Evolutionary conservation across 768 basidiomycete genomes (phyloP).

Genomic region (Butyriboletus loyo): DNA sequence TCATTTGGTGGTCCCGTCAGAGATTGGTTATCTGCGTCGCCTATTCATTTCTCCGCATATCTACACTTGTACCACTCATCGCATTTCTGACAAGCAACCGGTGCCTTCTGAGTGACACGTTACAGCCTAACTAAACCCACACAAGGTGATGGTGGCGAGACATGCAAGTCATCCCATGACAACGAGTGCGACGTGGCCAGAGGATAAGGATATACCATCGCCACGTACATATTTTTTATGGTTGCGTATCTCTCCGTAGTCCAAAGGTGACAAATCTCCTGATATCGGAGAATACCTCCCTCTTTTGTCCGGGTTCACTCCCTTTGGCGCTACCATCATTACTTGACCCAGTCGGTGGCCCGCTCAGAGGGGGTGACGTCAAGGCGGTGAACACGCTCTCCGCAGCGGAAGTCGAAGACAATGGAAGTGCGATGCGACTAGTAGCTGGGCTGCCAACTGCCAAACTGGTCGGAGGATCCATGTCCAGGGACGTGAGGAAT

Average conservation of each 20-base stretch:
- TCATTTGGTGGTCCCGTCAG: not conserved
- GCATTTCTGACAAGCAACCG: slow-evolving; percentile 9
- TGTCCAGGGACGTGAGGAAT: slow-evolving; percentile 91
- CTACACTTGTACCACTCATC: slow-evolving; percentile 14
- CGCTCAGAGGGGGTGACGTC: slow-evolving; percentile 58
- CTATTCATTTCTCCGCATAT: slow-evolving; percentile 4
- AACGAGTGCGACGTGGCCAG: no score
- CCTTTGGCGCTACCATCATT: slow-evolving; percentile 38
- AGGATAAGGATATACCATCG: not conserved
- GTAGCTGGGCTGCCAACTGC: slow-evolving; percentile 63
- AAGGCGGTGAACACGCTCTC: slow-evolving; percentile 62
- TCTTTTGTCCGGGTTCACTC: slow-evolving; percentile 46
- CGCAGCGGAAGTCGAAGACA: slow-evolving; percentile 30
- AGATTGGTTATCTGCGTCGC: slow-evolving; percentile 2
- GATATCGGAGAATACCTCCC: slow-evolving; percentile 87
- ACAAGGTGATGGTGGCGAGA: slow-evolving; percentile 12
- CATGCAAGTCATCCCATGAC: not conserved
- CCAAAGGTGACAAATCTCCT: slow-evolving; percentile 88
- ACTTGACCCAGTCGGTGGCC: slow-evolving; percentile 62
- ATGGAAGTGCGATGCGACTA: slow-evolving; percentile 57
- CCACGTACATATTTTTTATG: slow-evolving; percentile 11
- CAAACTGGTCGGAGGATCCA: slow-evolving; percentile 76
- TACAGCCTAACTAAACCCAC: not conserved
- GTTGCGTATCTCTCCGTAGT: slow-evolving; percentile 63
- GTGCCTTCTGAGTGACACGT: not conserved